phyloP scores from a whole-genome alignment of 2,329 filamentous ascomycete species.

The Cladophialophora chaetospira region DNA sequence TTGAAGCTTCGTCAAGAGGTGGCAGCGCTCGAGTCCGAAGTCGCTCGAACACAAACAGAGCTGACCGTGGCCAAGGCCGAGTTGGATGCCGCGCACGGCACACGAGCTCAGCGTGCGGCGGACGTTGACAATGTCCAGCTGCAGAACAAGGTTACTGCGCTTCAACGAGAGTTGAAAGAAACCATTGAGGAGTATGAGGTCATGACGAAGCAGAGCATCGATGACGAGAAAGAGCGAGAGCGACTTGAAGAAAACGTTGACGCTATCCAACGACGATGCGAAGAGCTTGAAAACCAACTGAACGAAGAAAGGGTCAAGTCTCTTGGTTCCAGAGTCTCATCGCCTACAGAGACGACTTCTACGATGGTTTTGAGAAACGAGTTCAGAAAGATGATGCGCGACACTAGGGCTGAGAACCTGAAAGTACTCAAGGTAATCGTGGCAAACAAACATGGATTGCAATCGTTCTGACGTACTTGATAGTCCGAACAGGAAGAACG shows the following conservation, averaged over 20 bases:
- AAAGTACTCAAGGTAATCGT: constrained; percentile 63
- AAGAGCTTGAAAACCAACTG: constrained; percentile 64
- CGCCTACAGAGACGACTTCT: constrained; percentile 60
- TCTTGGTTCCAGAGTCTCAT: constrained; percentile 58
- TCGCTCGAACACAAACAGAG: constrained; percentile 70
- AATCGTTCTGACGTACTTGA: constrained; percentile 14
- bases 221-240: constrained; percentile 71
- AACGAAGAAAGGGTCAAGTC: constrained; percentile 68
- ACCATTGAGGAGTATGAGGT: constrained; percentile 71
- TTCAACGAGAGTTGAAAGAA: constrained; percentile 67
- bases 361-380: constrained; percentile 71
- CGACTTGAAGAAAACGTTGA: constrained; percentile 66
- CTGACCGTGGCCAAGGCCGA: constrained; percentile 89
- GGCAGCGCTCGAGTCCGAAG: constrained; percentile 60
- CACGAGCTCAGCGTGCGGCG: constrained; percentile 68
- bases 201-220: constrained; percentile 69
- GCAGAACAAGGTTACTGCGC: constrained; percentile 53
- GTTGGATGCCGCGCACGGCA: constrained; percentile 90
- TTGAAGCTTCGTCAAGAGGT: constrained; percentile 52
- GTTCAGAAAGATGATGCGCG: constrained; percentile 80
- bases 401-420: constrained; percentile 66
- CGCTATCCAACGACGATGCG: constrained; percentile 63
- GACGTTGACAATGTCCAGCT: constrained; percentile 51
- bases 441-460: constrained; percentile 3
- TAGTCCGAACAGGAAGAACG: constrained; percentile 73